Percentiles rank a stretch among this genome's conserved stretches.
Evolutionary conservation across 495 filamentous ascomycete species (phyloP).

Genomic region (Aspergillus nanangensis): DNA sequence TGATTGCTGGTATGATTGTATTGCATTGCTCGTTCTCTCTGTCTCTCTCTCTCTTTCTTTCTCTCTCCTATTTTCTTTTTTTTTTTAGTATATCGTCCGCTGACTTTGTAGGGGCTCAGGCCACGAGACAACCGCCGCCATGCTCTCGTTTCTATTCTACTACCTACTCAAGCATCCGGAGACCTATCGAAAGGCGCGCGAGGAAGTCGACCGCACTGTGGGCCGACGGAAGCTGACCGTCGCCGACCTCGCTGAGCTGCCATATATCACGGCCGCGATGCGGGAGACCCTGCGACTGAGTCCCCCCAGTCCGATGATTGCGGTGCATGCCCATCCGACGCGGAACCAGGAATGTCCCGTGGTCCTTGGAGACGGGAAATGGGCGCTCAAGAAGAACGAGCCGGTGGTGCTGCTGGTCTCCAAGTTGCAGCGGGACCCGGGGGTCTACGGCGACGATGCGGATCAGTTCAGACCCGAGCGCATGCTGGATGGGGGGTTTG

Average conservation of each 20-base stretch:
- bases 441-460: conserved; percentile 58
- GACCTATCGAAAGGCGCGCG: conserved; percentile 54
- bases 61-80: too few relatives aligned
- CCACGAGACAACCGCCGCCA: conserved; percentile 68
- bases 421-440: conserved; percentile 62
- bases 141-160: conserved; percentile 52
- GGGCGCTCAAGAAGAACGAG: conserved; percentile 52
- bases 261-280: conserved; percentile 61
- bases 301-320: conserved; percentile 53
- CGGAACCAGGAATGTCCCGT: conserved; percentile 51
- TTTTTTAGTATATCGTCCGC: too few relatives aligned
- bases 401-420: conserved; percentile 51
- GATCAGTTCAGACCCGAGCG: conserved; percentile 61
- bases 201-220: conserved; percentile 64
- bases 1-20: conserved; percentile 53
- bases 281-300: conserved; percentile 66
- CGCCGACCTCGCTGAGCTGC: conserved; percentile 63
- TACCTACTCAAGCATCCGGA: conserved; percentile 58
- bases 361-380: conserved; percentile 55
- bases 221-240: conserved; percentile 58
- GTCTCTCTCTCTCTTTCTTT: too few relatives aligned
- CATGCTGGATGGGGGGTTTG: conserved; percentile 60
- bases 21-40: too few relatives aligned
- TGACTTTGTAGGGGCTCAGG: too few relatives aligned
- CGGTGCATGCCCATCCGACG: conserved; percentile 27